Base-by-base conservation (phyloP, 495 filamentous ascomycete species). In the Xylaria nigripes region DNA sequence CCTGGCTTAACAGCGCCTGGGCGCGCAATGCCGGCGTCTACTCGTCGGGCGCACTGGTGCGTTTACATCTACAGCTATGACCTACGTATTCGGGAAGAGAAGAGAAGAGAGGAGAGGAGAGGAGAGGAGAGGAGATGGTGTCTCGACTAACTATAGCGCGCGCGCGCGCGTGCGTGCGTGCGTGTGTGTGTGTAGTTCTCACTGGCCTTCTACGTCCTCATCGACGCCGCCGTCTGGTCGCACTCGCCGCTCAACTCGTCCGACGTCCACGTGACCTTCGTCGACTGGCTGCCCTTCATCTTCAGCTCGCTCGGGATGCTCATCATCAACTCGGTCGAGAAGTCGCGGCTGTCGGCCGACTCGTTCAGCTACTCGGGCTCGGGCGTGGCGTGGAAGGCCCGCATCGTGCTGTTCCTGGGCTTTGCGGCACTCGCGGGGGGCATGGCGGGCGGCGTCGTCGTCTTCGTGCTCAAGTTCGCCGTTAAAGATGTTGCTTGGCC, bases 271-370 rank as follows among this genome's bases (percentile, higher is more conserved):
- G 83, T 99, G 64, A 91, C 81, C 67, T 96, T 97, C 70, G 81
- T 97, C 63, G 94, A 99, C 79, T 99, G 94, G 94, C 88, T 99
- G 59, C 94, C 94, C 19, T 84, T 90, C 51, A 95, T 99, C 75
- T 99, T 95, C 76, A 87, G 82, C 43, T 79, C 83, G 46, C 80
- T 97, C 19, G 94, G 94, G 44, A 97, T 97, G 94, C 85, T 97
- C 7, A 90, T 97, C 60, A 97, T 99, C 81, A 99, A 97, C 77
- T 88, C 83, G 52, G 95, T 99, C 60, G 94, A 99, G 68, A 97
- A 97, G 76, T 80, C 84, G 12, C 78, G 90, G 18, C 74, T 99
- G 61, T 85, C 83, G 54, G 86, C 86, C 41, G 93, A 97, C 69
- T 86, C 77, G 60, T 97, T 87, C 71, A 85, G 80, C 61, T 96